These are phyloP conservation scores for Solanum chilense DNA, from an alignment of 257 asterid species.

Conservation along the genomic window DNA sequence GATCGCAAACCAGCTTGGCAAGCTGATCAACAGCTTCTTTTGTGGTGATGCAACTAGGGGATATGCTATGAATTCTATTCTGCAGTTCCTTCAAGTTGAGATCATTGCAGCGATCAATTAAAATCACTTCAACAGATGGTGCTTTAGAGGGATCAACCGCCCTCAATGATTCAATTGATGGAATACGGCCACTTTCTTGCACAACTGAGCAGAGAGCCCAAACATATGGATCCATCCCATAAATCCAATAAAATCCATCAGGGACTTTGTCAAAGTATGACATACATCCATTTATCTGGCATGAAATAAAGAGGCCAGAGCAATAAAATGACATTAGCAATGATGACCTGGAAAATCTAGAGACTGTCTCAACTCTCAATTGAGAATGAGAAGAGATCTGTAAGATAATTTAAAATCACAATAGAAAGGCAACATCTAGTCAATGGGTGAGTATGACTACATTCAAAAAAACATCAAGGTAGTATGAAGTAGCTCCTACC, in stretches of 20 bases:
- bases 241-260: conserved; percentile 76
- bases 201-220: conserved; percentile 83
- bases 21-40: conserved; percentile 84
- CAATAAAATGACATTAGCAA: background rate
- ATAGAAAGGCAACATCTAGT: background rate
- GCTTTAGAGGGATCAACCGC: conserved; percentile 44
- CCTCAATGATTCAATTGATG: conserved; percentile 75
- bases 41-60: conserved; percentile 49
- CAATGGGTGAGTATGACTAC: background rate
- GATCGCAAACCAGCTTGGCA: conserved; percentile 84
- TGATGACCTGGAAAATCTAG: background rate
- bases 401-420: background rate
- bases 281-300: conserved; percentile 84
- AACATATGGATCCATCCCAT: conserved; percentile 93
- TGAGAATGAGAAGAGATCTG: background rate
- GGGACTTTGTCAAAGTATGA: conserved; percentile 76
- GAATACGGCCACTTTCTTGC: conserved; percentile 84
- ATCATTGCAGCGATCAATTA: conserved; percentile 60
- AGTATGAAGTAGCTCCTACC: background rate
- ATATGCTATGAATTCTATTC: conserved; percentile 42
- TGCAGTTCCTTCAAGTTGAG: conserved; percentile 79
- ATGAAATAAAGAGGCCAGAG: background rate
- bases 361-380: background rate
- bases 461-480: background rate
- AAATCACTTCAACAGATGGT: conserved; percentile 67